These are phyloP conservation scores for Knoxdaviesia capensis DNA, from an alignment of 2,329 filamentous ascomycete genomes.

Conservation along the genomic window DNA sequence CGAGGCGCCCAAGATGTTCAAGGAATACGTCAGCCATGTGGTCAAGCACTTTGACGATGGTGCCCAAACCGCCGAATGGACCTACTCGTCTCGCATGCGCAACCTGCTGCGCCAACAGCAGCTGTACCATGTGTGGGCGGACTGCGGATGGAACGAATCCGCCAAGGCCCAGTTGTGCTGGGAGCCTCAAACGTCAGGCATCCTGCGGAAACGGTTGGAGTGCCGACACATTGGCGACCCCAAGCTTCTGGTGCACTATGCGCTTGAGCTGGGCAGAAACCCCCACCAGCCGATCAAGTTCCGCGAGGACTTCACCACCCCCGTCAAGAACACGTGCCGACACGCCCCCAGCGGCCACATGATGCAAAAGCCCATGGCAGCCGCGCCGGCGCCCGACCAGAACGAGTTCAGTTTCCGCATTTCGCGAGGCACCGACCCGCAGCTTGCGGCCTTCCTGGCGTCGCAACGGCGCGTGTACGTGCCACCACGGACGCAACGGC, in stretches of 20 bases:
- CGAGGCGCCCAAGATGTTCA: slow-evolving; percentile 17
- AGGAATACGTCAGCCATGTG: slow-evolving; percentile 24
- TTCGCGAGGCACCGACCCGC: slow-evolving; percentile 14
- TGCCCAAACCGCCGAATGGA: slow-evolving; percentile 17
- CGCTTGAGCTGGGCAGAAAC: slow-evolving; percentile 17
- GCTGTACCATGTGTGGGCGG: slow-evolving; percentile 17
- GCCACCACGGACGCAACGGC: slow-evolving; percentile 3
- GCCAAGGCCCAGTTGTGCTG: slow-evolving; percentile 16
- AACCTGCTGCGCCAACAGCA: slow-evolving; percentile 21
- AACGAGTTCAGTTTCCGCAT: slow-evolving; percentile 18
- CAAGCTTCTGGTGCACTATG: slow-evolving; percentile 17
- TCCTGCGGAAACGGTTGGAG: slow-evolving; percentile 22
- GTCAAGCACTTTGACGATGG: slow-evolving; percentile 25
- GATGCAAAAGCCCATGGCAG: slow-evolving; percentile 5
- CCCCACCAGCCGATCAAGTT: slow-evolving; percentile 8
- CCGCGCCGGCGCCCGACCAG: slow-evolving; percentile 2
- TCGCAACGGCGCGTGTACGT: slow-evolving; percentile 14
- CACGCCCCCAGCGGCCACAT: slow-evolving; percentile 16
- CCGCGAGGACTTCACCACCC: slow-evolving; percentile 15
- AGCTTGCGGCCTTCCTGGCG: slow-evolving; percentile 15
- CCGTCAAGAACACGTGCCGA: slow-evolving; percentile 15
- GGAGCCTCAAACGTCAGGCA: slow-evolving; percentile 20
- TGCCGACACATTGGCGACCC: slow-evolving; percentile 21
- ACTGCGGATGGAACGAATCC: slow-evolving; percentile 14
- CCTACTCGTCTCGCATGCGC: slow-evolving; percentile 21